phyloP scores from a whole-genome alignment of 2,329 filamentous ascomycete genomes.

The Zasmidium cellare region DNA sequence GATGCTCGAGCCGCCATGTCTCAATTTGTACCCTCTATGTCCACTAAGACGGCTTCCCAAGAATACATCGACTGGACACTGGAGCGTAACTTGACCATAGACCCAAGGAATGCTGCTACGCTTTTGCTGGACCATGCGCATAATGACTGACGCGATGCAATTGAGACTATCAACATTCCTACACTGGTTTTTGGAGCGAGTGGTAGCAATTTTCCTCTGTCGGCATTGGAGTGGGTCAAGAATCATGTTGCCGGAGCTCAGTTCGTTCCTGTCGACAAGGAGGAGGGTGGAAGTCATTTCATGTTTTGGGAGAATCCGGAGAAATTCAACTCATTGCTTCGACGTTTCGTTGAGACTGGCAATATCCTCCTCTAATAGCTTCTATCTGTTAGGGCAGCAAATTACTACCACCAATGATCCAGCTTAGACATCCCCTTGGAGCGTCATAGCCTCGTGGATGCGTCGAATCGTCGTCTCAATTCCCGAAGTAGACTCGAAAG shows the following conservation, averaged over 20 bases:
- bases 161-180: background rate
- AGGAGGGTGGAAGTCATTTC: conserved; percentile 1
- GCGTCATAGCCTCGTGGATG: background rate
- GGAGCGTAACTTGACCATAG: background rate
- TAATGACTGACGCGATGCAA: background rate
- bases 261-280: background rate
- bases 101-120: background rate
- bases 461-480: background rate
- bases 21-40: background rate
- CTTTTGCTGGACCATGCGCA: background rate
- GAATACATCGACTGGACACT: background rate
- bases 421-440: background rate
- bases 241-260: background rate
- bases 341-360: background rate
- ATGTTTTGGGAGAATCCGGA: conserved; percentile 1
- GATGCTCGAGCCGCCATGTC: background rate
- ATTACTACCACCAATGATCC: too few species aligned
- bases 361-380: background rate
- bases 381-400: too few species aligned
- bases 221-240: background rate
- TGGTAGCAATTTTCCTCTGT: background rate
- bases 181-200: background rate
- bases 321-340: background rate
- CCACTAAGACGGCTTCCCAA: background rate
- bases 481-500: background rate